Conservation (phyloP, 495 filamentous ascomycete genomes). For the Schizothecium vesticola region DNA sequence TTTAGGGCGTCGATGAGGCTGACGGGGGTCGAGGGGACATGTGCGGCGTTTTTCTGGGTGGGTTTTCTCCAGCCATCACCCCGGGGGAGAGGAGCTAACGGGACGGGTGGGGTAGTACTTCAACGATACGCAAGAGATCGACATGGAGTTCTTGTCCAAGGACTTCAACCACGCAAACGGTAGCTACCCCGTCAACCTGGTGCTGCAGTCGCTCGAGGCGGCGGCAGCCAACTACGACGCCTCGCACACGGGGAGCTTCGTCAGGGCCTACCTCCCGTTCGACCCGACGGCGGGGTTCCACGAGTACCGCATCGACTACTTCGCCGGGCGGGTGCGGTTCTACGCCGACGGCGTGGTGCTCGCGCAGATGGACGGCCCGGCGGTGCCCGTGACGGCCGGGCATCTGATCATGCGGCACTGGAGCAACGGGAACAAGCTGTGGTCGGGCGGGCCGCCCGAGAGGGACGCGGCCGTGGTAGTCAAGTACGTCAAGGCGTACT, state of each 20-base stretch:
- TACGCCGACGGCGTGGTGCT: constrained; percentile 58
- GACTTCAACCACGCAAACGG: constrained; percentile 46
- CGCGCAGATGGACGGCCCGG: constrained; percentile 47
- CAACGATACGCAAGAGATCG: constrained; percentile 75
- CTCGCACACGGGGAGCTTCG: constrained; percentile 47
- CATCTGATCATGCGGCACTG: constrained; percentile 68
- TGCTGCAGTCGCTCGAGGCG: constrained; percentile 59
- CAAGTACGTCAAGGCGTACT: constrained; percentile 68
- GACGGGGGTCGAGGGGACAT: constrained; percentile 56
- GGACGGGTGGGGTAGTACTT: constrained; percentile 47
- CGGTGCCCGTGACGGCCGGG: constrained; percentile 53
- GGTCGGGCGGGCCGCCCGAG: constrained; percentile 63
- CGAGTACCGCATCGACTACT: constrained; percentile 75
- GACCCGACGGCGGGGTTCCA: constrained; percentile 56
- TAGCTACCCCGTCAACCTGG: constrained; percentile 60
- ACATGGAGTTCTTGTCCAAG: constrained; percentile 66
- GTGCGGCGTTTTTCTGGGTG: constrained; percentile 75
- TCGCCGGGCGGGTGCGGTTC: constrained; percentile 53
- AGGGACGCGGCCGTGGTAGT: constrained; percentile 56
- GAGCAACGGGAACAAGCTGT: constrained; percentile 66
- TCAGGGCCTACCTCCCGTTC: constrained; percentile 53
- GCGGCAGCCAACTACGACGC: constrained; percentile 53
- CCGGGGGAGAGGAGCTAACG: not conserved
- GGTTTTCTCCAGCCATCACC: constrained; percentile 1
- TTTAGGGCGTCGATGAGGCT: constrained; percentile 63